Evolutionary conservation across 192 early-diverging fungal genomes (phyloP).

Genomic region (Coemansia sp.): DNA sequence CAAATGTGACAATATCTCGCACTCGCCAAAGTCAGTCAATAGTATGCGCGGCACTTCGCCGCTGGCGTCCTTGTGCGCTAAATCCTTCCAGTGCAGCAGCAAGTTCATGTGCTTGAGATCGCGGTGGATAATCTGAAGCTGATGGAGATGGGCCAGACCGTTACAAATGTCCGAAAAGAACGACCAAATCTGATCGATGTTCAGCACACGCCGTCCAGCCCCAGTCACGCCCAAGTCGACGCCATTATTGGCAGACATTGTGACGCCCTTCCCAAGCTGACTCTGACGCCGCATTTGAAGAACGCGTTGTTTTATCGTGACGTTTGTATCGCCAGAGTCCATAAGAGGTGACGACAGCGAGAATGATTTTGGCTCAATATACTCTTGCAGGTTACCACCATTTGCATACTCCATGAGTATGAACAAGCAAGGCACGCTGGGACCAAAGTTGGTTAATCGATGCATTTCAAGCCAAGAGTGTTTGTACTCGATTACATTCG

Average conservation of each 20-base stretch:
- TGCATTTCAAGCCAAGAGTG: constrained; percentile 94
- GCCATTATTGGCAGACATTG: background rate
- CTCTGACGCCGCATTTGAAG: constrained; percentile 30
- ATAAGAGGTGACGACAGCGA: background rate
- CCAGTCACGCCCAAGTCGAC: background rate
- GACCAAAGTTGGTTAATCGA: constrained; percentile 67
- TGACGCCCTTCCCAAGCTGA: background rate
- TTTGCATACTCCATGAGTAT: constrained; percentile 96
- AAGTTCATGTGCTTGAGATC: constrained; percentile 95
- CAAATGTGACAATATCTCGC: constrained; percentile 77
- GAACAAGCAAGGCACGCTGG: constrained; percentile 90
- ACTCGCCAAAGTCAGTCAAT: constrained; percentile 98
- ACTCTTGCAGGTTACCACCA: constrained; percentile 95
- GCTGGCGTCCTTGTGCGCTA: constrained; percentile 24
- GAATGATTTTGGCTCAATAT: constrained; percentile 54
- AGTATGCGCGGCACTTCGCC: constrained; percentile 71
- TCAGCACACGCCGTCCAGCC: constrained; percentile 40
- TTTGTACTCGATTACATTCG: constrained; percentile 94
- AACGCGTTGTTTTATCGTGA: constrained; percentile 32
- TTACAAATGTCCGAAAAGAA: constrained; percentile 90
- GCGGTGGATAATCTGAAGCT: constrained; percentile 86
- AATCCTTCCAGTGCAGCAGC: constrained; percentile 70
- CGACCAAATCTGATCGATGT: constrained; percentile 73
- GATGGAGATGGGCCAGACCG: constrained; percentile 89
- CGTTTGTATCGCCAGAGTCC: constrained; percentile 1